Conservation (phyloP, 257 asterid genomes). For the Ajuga chamaepitys region DNA sequence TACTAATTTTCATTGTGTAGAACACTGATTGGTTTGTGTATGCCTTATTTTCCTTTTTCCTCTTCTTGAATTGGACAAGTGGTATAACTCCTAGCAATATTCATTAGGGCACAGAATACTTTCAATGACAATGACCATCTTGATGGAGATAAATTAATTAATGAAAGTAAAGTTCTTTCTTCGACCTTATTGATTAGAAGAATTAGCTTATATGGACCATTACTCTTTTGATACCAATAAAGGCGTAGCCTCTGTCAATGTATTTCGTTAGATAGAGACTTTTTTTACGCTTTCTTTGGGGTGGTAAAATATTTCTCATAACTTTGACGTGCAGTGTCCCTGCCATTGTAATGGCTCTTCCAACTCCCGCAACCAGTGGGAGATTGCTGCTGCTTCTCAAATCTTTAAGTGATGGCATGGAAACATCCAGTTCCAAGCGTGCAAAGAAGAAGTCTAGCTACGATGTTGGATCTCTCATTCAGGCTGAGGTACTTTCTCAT, state of each 20-base stretch:
- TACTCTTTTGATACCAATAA: too few relatives aligned
- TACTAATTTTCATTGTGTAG: background rate
- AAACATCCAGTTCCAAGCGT: constrained; percentile 65
- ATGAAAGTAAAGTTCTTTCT: too few relatives aligned
- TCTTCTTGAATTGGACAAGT: background rate
- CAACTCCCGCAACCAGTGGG: constrained; percentile 66
- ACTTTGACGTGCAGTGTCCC: constrained; percentile 44
- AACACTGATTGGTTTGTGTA: background rate
- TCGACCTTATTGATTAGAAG: too few relatives aligned
- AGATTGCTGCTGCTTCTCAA: constrained; percentile 71
- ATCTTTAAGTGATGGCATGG: constrained; percentile 44
- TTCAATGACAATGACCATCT: too few relatives aligned
- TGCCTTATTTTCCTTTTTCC: background rate
- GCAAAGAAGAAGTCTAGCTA: constrained; percentile 59
- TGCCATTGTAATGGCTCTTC: constrained; percentile 69
- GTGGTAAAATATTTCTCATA: background rate
- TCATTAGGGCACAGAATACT: too few relatives aligned
- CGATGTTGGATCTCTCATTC: constrained; percentile 69
- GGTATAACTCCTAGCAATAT: background rate
- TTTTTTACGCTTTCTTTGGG: too few relatives aligned
- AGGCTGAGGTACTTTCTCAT: constrained; percentile 61
- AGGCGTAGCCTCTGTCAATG: too few relatives aligned
- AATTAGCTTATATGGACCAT: too few relatives aligned
- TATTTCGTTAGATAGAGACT: too few relatives aligned
- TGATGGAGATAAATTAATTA: too few relatives aligned